Conservation (phyloP, 1,284 basidiomycete species). For the Cutaneotrichosporon arboriforme region DNA sequence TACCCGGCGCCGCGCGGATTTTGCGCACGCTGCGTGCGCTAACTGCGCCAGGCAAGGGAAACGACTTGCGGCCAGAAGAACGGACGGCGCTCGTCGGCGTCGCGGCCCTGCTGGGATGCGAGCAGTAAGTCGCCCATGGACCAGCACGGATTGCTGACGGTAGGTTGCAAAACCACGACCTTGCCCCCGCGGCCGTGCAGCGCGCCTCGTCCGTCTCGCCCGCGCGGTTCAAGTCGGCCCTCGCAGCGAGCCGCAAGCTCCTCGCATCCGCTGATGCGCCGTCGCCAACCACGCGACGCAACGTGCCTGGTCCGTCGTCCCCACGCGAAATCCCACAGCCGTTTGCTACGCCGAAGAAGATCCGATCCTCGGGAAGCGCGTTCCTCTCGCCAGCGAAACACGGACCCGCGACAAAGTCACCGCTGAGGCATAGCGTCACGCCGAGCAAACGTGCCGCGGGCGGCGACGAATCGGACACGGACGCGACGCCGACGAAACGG, state of each 20-base stretch:
- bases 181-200: slow-evolving; percentile 30
- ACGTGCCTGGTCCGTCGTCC: too few species aligned
- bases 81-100: slow-evolving; percentile 42
- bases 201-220: slow-evolving; percentile 40
- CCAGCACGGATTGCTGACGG: background rate
- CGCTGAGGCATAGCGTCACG: slow-evolving; percentile 8
- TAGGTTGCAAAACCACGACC: slow-evolving; percentile 38
- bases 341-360: slow-evolving; percentile 35
- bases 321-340: slow-evolving; percentile 5
- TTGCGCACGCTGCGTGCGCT: slow-evolving; percentile 37
- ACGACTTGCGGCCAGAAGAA: slow-evolving; percentile 36
- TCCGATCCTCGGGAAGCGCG: slow-evolving; percentile 27
- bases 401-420: slow-evolving; percentile 16
- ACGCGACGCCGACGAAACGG: slow-evolving; percentile 12
- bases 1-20: slow-evolving; percentile 36
- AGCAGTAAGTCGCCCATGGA: slow-evolving; percentile 34
- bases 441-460: slow-evolving; percentile 3
- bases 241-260: slow-evolving; percentile 24
- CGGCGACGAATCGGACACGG: slow-evolving; percentile 16
- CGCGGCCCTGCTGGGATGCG: slow-evolving; percentile 42
- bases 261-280: slow-evolving; percentile 12
- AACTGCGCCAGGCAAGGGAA: slow-evolving; percentile 38
- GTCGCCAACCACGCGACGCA: too few species aligned
- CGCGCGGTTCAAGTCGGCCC: slow-evolving; percentile 34
- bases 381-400: slow-evolving; percentile 26